Evolutionary conservation across 306 rosid species (phyloP), one percentile per base, ranked within the genome.

Genomic region (Elaeagnus macrophylla): DNA sequence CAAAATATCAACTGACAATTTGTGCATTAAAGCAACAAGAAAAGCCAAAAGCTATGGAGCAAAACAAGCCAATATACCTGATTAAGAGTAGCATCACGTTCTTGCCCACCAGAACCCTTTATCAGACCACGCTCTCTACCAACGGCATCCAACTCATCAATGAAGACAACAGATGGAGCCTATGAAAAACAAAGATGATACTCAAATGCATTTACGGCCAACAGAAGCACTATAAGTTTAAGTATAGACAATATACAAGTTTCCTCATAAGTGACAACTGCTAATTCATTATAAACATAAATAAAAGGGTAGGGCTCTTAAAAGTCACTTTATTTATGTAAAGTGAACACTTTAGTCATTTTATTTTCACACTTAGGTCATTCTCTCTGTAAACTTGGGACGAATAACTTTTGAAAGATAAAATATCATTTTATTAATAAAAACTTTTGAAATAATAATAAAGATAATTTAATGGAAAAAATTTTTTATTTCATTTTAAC

Each of bases 101-200:
- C 97, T 73, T 87, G 94, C 70, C 97, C 97, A 65, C 97, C 97
- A 48, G 96, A 91, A 67, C 97, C 97, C 75, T 91, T 91, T 56
- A 91, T 91, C 83, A 91, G 70, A 56, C 97, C 97, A 76, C 97
- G 97, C 69, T 80, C 95, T 78, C 97, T 86, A 69, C 97, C 97
- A 57, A 91, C 97, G 10, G 97, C 97, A 77, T 91, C 97, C 57
- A 91, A 79, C 74, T 91, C 97, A 69, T 91, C 97, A 54, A 91
- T 91, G 72, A 91, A 91, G 69, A 91, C 97, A 61, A 91, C 97
- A 13, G 97, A 91, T 18, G 97, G 97, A 64, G 97, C 97, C 97
- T 91, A 60, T 52, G 65, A 54, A 68, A 40, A 51, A 56, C 53
- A 51, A 61, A 44, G 20, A 65, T 35, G 14, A 51, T 17, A 39